Evolutionary conservation across 352 stramenopile genomes (phyloP).

Genomic region (Globisporangium canariense): DNA sequence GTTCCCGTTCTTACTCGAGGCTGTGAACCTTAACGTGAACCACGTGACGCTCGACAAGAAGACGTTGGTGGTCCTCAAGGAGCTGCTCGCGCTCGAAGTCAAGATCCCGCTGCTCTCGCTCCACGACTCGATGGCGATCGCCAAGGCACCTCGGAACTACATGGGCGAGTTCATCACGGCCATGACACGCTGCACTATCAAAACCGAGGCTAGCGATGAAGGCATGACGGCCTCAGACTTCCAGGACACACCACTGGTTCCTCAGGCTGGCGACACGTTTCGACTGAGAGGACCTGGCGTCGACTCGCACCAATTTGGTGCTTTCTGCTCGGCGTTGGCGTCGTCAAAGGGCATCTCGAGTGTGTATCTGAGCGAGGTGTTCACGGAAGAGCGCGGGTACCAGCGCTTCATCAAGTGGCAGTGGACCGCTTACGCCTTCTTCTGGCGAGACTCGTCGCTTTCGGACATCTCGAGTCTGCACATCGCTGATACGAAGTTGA

Average conservation of each 20-base stretch:
- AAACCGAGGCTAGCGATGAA: neutral
- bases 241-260: neutral
- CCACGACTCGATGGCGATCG: conserved; percentile 6
- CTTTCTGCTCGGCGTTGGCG: conserved; percentile 17
- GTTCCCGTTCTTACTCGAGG: conserved; percentile 12
- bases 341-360: conserved; percentile 4
- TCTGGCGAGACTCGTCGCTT: conserved; percentile 9
- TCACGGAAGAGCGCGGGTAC: conserved; percentile 8
- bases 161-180: conserved; percentile 16
- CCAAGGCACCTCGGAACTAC: conserved; percentile 4
- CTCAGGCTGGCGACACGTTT: neutral
- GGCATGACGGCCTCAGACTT: neutral
- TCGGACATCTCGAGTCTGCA: conserved; percentile 4
- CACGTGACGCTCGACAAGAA: conserved; percentile 11
- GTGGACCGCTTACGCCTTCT: conserved; percentile 19
- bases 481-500: conserved; percentile 13
- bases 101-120: conserved; percentile 12
- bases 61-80: conserved; percentile 5
- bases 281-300: conserved; percentile 7
- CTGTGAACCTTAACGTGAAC: conserved; percentile 12
- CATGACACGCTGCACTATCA: conserved; percentile 4
- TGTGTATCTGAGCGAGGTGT: conserved; percentile 13
- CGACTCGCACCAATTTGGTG: conserved; percentile 16
- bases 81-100: conserved; percentile 9
- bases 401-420: conserved; percentile 18